Conservation (phyloP, 1,139 yeast species). For the Scheffersomyces titani region DNA sequence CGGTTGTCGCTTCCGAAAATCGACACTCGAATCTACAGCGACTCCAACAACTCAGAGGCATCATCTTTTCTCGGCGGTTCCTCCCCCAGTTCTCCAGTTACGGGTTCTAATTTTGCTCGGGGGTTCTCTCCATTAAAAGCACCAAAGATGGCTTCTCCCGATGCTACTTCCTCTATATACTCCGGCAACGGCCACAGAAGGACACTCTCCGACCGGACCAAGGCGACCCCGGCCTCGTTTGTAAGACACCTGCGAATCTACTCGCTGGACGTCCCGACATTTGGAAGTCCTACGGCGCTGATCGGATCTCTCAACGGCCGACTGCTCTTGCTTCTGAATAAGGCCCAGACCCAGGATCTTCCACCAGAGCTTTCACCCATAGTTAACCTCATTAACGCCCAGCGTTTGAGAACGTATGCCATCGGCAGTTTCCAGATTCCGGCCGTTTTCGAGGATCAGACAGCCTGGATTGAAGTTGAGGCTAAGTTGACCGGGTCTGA, state of each 20-base stretch:
- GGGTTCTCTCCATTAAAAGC: not conserved
- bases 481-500: slow-evolving; percentile 55
- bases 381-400: slow-evolving; percentile 44
- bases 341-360: slow-evolving; percentile 26
- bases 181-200: slow-evolving; percentile 11
- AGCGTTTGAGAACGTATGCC: slow-evolving; percentile 40
- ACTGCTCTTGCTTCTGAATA: slow-evolving; percentile 17
- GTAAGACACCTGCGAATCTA: slow-evolving; percentile 40
- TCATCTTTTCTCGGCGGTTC: not conserved
- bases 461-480: slow-evolving; percentile 39
- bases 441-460: slow-evolving; percentile 15
- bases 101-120: not conserved
- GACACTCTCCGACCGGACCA: slow-evolving; percentile 29
- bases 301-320: slow-evolving; percentile 4
- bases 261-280: slow-evolving; percentile 16
- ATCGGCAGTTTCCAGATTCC: slow-evolving; percentile 32
- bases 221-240: slow-evolving; percentile 39
- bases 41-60: not conserved
- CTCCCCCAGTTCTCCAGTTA: not conserved
- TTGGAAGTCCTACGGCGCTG: slow-evolving; percentile 9
- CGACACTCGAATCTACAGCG: not conserved
- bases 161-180: not conserved
- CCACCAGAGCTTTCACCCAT: slow-evolving; percentile 44
- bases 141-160: not conserved
- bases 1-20: slow-evolving; percentile 1